Evolutionary conservation across 805 yeast species (phyloP).

Genomic region (Candida pseudoglaebosa): DNA sequence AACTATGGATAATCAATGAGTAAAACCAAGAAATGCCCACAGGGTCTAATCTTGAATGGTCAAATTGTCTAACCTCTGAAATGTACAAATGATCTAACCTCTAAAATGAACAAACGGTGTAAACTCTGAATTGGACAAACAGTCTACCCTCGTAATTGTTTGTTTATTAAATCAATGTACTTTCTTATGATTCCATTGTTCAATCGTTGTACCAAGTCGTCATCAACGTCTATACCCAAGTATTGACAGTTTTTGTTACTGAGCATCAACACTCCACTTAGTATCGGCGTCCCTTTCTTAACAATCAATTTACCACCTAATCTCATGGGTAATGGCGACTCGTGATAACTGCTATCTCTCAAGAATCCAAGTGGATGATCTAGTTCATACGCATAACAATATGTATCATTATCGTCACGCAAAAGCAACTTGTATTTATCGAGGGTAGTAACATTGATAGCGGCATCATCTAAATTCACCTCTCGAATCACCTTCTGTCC

Average conservation of each 20-base stretch:
- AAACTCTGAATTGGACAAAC: too few relatives aligned
- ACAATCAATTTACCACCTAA: conserved; percentile 59
- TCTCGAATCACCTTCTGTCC: conserved; percentile 40
- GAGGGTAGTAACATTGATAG: conserved; percentile 7
- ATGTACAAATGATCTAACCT: too few relatives aligned
- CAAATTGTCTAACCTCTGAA: too few relatives aligned
- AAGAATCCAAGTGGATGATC: conserved; percentile 49
- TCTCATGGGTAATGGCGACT: conserved; percentile 36
- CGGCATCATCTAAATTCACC: conserved; percentile 41
- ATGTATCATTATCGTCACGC: conserved; percentile 49
- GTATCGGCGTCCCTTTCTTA: conserved; percentile 42
- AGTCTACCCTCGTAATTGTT: conserved; percentile 10
- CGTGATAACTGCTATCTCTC: conserved; percentile 19
- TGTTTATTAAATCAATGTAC: conserved; percentile 35
- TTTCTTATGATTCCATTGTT: conserved; percentile 34
- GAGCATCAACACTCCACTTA: conserved; percentile 45
- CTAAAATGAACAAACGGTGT: too few relatives aligned
- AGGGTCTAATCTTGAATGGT: too few relatives aligned
- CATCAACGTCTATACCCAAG: conserved; percentile 25
- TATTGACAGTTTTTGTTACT: conserved; percentile 28
- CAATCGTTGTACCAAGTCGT: conserved; percentile 21
- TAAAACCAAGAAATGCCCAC: too few relatives aligned
- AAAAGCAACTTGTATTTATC: conserved; percentile 51
- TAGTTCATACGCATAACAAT: conserved; percentile 55
- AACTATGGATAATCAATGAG: too few relatives aligned